These are phyloP conservation scores for Pulveroboletus sp. DNA, from an alignment of 768 basidiomycete genomes.

Conservation along the genomic window DNA sequence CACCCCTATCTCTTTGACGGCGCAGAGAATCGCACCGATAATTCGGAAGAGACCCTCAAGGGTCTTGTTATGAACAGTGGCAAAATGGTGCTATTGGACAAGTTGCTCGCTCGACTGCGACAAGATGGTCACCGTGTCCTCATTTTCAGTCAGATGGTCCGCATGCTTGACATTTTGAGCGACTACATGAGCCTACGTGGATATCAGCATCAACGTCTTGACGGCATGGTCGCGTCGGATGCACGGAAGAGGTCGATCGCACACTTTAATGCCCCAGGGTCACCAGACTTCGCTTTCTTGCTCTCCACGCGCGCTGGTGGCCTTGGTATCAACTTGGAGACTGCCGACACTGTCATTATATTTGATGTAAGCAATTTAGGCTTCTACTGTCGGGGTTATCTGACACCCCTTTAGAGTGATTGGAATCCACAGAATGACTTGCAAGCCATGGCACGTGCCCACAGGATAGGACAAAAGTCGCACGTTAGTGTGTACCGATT, in stretches of 20 bases:
- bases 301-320: constrained; percentile 96
- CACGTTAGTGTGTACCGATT: constrained; percentile 99
- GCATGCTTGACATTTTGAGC: constrained; percentile 96
- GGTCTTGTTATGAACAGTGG: constrained; percentile 99
- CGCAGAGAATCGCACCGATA: constrained; percentile 64
- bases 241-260: constrained; percentile 92
- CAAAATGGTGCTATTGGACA: constrained; percentile 97
- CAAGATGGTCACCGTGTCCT: constrained; percentile 94
- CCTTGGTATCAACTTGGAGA: constrained; percentile 97
- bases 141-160: constrained; percentile 99
- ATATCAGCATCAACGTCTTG: constrained; percentile 90
- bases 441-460: constrained; percentile 98
- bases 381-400: background rate
- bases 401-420: constrained; percentile 61
- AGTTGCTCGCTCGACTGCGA: constrained; percentile 84
- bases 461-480: constrained; percentile 97
- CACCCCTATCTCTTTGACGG: constrained; percentile 98
- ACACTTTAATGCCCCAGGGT: constrained; percentile 91
- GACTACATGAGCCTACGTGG: constrained; percentile 92
- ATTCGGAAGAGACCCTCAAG: constrained; percentile 78
- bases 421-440: constrained; percentile 99
- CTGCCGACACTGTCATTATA: constrained; percentile 97
- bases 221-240: constrained; percentile 93
- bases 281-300: constrained; percentile 94
- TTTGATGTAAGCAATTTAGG: constrained; percentile 71